phyloP scores from a whole-genome alignment of 108 stramenopile species.

The Hondaea fermentalgiana region DNA sequence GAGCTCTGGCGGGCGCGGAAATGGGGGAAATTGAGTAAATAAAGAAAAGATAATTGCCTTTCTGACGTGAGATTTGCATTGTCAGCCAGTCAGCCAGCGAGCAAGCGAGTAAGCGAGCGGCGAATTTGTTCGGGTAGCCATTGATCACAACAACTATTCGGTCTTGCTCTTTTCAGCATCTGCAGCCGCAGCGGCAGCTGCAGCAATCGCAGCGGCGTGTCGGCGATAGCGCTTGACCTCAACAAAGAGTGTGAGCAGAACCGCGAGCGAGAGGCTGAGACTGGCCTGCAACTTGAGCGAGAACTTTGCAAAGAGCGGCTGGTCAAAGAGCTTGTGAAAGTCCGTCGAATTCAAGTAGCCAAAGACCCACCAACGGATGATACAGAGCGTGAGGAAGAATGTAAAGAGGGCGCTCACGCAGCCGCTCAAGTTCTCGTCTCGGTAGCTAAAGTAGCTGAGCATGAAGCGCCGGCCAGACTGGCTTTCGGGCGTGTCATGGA shows the following conservation, averaged over 20 bases:
- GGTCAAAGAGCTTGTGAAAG: not conserved
- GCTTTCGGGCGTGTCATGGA: not conserved
- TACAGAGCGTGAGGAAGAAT: not conserved
- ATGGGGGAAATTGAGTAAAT: too few relatives aligned
- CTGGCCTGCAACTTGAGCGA: not conserved
- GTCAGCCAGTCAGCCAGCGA: too few relatives aligned
- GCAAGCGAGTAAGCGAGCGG: too few relatives aligned
- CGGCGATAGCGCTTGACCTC: not conserved
- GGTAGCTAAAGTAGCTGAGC: not conserved
- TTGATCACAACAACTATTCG: too few relatives aligned
- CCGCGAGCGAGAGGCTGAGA: not conserved
- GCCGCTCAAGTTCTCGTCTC: not conserved
- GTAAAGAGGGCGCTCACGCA: not conserved
- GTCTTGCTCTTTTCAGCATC: too few relatives aligned
- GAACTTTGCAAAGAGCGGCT: not conserved
- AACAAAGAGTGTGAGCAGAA: not conserved
- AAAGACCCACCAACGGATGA: slow-evolving; percentile 5
- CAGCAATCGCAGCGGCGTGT: not conserved
- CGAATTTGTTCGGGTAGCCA: too few relatives aligned
- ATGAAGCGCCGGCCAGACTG: not conserved
- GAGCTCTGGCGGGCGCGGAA: too few relatives aligned
- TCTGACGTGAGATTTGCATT: too few relatives aligned
- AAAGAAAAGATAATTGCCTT: too few relatives aligned
- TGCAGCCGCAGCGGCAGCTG: too few relatives aligned
- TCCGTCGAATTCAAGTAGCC: slow-evolving; percentile 2